Base-by-base conservation (phyloP, 345 rosid species). In the Trapa incisa region DNA sequence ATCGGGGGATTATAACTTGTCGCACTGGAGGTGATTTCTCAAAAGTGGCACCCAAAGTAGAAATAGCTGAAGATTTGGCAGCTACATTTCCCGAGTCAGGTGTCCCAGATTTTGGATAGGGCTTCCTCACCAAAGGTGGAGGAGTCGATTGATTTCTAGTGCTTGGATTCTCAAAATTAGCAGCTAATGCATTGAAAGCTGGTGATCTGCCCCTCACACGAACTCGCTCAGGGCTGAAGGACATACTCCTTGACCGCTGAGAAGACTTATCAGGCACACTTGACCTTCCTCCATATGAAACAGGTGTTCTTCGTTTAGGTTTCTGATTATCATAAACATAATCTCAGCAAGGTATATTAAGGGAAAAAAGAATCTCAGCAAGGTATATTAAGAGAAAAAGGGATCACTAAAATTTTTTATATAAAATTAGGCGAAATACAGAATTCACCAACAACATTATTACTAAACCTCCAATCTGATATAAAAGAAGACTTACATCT, bases 141-240 rank as follows among this genome's bases (percentile, higher is more conserved):
- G 99, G 99, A 78, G 99, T 95, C 56, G 99, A 95, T 68, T 84
- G 96, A 80, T 95, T 95, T 74, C 98, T 82, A 37, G 83, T 67
- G 78, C 69, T 91, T 66, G 87, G 66, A 74, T 80, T 95, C 83
- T 92, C 99, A 77, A 95, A 95, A 75, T 70, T 91, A 70, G 98
- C 96, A 69, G 99, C 99, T 43, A 95, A 87, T 43, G 93, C 94
- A 71, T 84, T 95, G 86, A 95, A 95, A 69, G 99, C 96, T 17
- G 99, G 99, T 68, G 99, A 95, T 79, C 99, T 86, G 66, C 99
- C 99, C 75, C 99, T 84, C 71, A 89, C 96, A 13, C 98, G 96
- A 73, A 88, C 92, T 76, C 99, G 83, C 45, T 95, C 99, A 39
- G 97, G 88, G 77, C 92, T 95, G 81, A 83, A 95, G 53, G 99